A percentile compares a stretch with the other conserved stretches of the same genome.
These are phyloP conservation scores for Rhynchospora breviuscula DNA, from an alignment of 176 grass and related monocot species.

Conservation along the genomic window DNA sequence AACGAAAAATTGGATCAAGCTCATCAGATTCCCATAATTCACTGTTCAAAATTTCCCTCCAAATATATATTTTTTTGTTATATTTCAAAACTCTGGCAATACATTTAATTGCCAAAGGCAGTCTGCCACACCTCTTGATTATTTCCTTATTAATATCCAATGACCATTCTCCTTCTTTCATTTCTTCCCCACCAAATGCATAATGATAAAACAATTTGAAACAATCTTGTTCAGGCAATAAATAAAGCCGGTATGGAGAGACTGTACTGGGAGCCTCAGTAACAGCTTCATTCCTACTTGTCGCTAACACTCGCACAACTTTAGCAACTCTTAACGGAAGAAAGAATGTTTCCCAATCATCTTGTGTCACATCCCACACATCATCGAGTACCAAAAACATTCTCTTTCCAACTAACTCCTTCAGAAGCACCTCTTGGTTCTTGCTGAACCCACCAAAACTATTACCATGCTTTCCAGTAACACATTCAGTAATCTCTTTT, in stretches of 20 bases:
- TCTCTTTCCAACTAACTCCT: neutral
- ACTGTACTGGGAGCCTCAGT: neutral
- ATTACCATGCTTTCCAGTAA: too few relatives aligned
- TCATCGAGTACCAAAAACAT: slow-evolving; percentile 14
- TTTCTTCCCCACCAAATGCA: neutral
- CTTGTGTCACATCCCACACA: neutral
- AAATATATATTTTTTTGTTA: neutral
- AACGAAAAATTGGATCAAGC: neutral
- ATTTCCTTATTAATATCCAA: neutral
- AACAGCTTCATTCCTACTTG: neutral
- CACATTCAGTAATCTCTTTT: too few relatives aligned
- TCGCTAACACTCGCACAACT: neutral
- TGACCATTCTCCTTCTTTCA: neutral
- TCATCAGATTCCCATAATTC: neutral
- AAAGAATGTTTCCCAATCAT: neutral
- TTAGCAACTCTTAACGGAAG: neutral
- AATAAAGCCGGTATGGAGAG: neutral
- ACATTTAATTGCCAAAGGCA: slow-evolving; percentile 4
- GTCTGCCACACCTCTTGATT: neutral
- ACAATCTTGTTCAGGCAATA: neutral
- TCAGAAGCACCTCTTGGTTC: neutral
- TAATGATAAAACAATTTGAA: neutral
- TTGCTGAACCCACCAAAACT: too few relatives aligned
- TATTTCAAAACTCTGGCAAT: neutral
- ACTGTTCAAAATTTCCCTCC: neutral